Percentiles rank a stretch among this genome's conserved stretches.
Conservation (phyloP, 75 land plant genomes). For the Pinus taeda region DNA sequence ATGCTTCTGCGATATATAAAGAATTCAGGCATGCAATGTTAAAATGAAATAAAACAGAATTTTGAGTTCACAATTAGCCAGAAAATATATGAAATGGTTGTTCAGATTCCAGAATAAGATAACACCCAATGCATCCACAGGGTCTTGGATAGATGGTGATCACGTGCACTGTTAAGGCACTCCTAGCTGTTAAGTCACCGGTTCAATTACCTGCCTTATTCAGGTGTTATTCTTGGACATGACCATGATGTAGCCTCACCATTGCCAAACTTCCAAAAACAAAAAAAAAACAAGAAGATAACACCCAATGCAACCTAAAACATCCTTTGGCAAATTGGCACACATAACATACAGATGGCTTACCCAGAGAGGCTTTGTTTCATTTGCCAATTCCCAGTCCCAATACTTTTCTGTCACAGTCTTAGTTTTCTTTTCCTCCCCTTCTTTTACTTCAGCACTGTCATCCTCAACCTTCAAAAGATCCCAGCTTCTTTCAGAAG, state of each 20-base stretch:
- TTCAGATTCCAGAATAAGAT: neutral
- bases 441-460: slow-evolving; percentile 22
- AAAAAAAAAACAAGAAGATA: neutral
- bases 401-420: slow-evolving; percentile 90
- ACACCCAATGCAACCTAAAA: neutral
- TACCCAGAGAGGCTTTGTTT: slow-evolving; percentile 99
- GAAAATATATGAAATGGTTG: neutral
- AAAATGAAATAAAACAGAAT: neutral
- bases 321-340: neutral
- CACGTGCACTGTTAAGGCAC: too few relatives aligned
- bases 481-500: slow-evolving; percentile 1
- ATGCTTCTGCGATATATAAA: neutral
- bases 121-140: neutral
- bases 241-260: too few relatives aligned
- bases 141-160: too few relatives aligned
- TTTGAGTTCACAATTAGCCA: neutral
- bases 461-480: slow-evolving; percentile 20
- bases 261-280: too few relatives aligned
- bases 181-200: too few relatives aligned
- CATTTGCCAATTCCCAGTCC: slow-evolving; percentile 95
- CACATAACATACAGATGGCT: neutral
- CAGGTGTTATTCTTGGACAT: too few relatives aligned
- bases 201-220: too few relatives aligned
- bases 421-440: slow-evolving; percentile 71
- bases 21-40: neutral